Evolutionary conservation across 2,329 filamentous ascomycete genomes (phyloP), one percentile per base, ranked within the genome.

Genomic region (Alternaria sp.): DNA sequence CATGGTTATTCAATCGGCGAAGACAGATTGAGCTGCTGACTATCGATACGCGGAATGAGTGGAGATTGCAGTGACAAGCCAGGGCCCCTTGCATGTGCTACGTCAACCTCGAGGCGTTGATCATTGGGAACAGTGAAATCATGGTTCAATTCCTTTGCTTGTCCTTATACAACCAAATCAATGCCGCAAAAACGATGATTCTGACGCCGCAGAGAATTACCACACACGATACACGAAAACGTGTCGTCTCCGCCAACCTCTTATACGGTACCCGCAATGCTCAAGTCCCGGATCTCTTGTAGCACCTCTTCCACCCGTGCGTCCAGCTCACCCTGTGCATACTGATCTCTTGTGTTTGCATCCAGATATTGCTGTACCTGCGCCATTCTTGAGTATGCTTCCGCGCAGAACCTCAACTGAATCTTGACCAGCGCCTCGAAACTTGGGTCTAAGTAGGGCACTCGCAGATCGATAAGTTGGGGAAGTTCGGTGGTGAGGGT

Each of bases 371-470:
- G 95, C 83, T 99, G 95, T 59, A 99, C 96, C 83, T 99, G 96
- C 27, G 96, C 95, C 95, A 99, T 99, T 49, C 95, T 87, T 64
- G 90, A 94, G 81, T 99, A 99, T 2, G 95, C 95, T 82, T 99
- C 95, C 8, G 96, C 95, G 75, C 96, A 99, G 84, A 99, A 99
- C 38, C 95, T 87, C 73, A 99, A 81, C 83, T 99, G 95, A 69
- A 99, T 99, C 85, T 99, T 99, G 79, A 99, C 95, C 54, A 99
- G 88, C 0, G 96, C 95, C 81, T 99, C 95, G 76, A 99, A 99
- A 64, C 90, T 94, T 0, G 96, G 96, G 74, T 99, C 95, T 59
- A 99, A 88, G 77, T 99, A 99, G 0, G 96, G 96, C 14, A 99
- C 95, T 57, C 95, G 91, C 63, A 99, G 86, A 76, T 99, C 95